Evolutionary conservation across 2,329 filamentous ascomycete genomes (phyloP).

Genomic region (Microdochium paspali): DNA sequence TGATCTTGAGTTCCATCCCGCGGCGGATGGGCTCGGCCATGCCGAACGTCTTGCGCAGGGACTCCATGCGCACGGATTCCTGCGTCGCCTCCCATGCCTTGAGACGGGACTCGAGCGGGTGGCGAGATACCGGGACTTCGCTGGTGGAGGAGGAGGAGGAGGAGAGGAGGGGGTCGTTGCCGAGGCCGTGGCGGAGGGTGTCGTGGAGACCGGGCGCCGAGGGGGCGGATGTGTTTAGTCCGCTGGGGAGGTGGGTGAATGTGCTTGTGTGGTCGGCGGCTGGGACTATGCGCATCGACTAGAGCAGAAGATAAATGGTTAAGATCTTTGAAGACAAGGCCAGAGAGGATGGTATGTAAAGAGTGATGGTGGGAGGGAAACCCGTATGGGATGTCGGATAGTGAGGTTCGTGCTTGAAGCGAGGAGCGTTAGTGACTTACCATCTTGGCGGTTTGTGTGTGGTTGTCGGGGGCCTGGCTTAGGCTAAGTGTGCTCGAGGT

Average conservation of each 20-base stretch:
- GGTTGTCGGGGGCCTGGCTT: no score
- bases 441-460: conserved; percentile 30
- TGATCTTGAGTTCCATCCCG: conserved; percentile 92
- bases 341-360: no score
- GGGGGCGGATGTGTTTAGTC: conserved; percentile 61
- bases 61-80: conserved; percentile 78
- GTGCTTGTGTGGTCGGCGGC: conserved; percentile 53
- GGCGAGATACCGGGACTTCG: conserved; percentile 51
- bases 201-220: conserved; percentile 92
- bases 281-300: conserved; percentile 89
- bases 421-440: conserved; percentile 23
- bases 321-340: no score
- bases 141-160: conserved; percentile 31
- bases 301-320: conserved; percentile 10
- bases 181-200: conserved; percentile 77
- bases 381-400: no score
- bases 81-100: conserved; percentile 86
- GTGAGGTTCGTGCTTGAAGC: no score
- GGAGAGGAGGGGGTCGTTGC: conserved; percentile 47
- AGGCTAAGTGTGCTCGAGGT: conserved; percentile 25
- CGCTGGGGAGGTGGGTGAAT: conserved; percentile 45
- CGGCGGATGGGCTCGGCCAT: conserved; percentile 87
- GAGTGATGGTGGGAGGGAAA: no score
- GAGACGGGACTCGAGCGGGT: conserved; percentile 88
- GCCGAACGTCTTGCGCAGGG: conserved; percentile 78